A percentile compares a stretch with the other conserved stretches of the same genome.
These are phyloP conservation scores for Dactylonectria macrodidyma DNA, from an alignment of 2,329 filamentous ascomycete genomes.

Conservation along the genomic window DNA sequence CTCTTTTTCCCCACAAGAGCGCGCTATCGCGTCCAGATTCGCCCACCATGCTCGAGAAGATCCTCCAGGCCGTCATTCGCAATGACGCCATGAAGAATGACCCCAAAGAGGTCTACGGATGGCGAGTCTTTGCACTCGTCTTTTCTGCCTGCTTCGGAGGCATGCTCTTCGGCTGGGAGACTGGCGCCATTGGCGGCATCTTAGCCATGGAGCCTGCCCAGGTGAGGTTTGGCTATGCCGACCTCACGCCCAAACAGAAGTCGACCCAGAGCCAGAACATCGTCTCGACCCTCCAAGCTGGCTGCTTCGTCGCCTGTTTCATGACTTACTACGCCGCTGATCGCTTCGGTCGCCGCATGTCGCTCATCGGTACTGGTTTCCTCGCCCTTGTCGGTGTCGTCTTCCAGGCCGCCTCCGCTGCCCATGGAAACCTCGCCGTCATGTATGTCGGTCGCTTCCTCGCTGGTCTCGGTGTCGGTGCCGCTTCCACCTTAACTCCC, in stretches of 20 bases:
- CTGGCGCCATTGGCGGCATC: slow-evolving; percentile 77
- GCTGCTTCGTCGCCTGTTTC: slow-evolving; percentile 75
- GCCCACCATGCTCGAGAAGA: background rate
- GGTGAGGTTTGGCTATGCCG: slow-evolving; percentile 53
- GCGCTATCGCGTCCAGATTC: background rate
- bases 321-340: slow-evolving; percentile 66
- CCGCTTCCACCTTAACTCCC: slow-evolving; percentile 43
- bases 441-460: slow-evolving; percentile 43
- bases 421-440: slow-evolving; percentile 66
- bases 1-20: background rate
- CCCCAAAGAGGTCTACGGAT: slow-evolving; percentile 77
- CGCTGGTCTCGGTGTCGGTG: slow-evolving; percentile 45
- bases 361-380: slow-evolving; percentile 68
- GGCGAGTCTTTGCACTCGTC: slow-evolving; percentile 75
- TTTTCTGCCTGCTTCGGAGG: slow-evolving; percentile 77
- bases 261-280: slow-evolving; percentile 74
- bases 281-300: slow-evolving; percentile 76
- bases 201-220: slow-evolving; percentile 72
- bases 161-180: slow-evolving; percentile 63
- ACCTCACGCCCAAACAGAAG: slow-evolving; percentile 41
- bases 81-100: slow-evolving; percentile 80
- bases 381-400: slow-evolving; percentile 73
- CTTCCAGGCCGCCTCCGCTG: slow-evolving; percentile 70
- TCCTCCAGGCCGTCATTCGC: slow-evolving; percentile 68
- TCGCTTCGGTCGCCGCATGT: slow-evolving; percentile 65